A percentile compares a stretch with the other conserved stretches of the same genome.
These are phyloP conservation scores for Lyophyllum atratum DNA, from an alignment of 768 basidiomycete species.

Conservation along the genomic window DNA sequence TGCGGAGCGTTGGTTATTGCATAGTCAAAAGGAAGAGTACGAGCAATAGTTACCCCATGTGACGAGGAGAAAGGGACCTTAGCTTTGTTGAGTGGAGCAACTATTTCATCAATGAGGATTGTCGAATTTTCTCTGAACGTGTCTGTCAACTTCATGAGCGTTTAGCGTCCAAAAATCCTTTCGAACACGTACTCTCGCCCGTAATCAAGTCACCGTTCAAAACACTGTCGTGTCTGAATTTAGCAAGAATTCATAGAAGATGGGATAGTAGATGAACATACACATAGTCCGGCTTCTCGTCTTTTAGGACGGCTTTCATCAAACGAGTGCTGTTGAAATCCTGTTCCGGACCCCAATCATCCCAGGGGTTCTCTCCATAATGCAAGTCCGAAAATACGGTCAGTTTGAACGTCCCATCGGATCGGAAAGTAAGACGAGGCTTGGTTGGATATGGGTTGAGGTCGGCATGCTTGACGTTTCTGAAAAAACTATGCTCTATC, in stretches of 20 bases:
- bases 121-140: conserved; percentile 72
- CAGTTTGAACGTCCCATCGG: conserved; percentile 68
- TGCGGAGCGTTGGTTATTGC: conserved; percentile 20
- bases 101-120: conserved; percentile 61
- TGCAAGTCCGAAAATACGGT: conserved; percentile 77
- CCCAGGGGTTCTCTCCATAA: conserved; percentile 77
- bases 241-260: background rate
- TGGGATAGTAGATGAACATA: conserved; percentile 29
- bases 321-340: conserved; percentile 62
- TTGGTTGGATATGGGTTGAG: conserved; percentile 42
- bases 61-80: conserved; percentile 67
- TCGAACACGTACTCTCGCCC: conserved; percentile 55
- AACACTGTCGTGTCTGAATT: conserved; percentile 41
- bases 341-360: conserved; percentile 65
- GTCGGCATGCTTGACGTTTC: background rate
- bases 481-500: conserved; percentile 6
- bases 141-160: conserved; percentile 41
- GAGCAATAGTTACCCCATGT: conserved; percentile 50
- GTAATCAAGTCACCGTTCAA: conserved; percentile 77
- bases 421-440: conserved; percentile 52
- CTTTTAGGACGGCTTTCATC: conserved; percentile 54
- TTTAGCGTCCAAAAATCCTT: background rate
- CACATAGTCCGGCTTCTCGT: conserved; percentile 74
- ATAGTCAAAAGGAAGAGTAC: background rate
- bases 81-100: conserved; percentile 57